These are phyloP conservation scores for Musa itinerans DNA, from an alignment of 176 grass and related monocot species.

Conservation along the genomic window DNA sequence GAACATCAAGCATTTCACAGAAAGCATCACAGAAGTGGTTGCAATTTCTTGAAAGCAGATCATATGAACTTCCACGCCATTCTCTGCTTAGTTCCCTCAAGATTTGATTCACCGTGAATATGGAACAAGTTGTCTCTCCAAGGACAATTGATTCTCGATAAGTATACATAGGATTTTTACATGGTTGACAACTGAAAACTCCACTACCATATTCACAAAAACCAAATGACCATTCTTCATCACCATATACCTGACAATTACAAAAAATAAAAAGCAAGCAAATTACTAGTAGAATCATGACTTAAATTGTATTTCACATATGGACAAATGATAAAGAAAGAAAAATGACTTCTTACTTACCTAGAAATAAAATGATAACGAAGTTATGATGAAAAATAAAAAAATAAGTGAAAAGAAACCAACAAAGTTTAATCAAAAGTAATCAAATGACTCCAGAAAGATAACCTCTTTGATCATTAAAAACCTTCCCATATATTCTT, in stretches of 20 bases:
- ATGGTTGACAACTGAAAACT: slow-evolving; percentile 44
- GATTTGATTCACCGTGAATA: slow-evolving; percentile 40
- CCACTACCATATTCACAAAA: slow-evolving; percentile 46
- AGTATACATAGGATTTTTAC: slow-evolving; percentile 49
- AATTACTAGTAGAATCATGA: neutral
- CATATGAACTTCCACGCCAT: slow-evolving; percentile 49
- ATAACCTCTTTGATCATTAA: no score
- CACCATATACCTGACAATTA: slow-evolving; percentile 35
- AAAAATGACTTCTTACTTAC: neutral
- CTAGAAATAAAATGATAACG: neutral
- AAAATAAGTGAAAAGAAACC: no score
- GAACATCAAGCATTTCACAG: slow-evolving; percentile 40
- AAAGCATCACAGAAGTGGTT: slow-evolving; percentile 56
- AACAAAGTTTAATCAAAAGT: no score
- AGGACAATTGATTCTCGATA: slow-evolving; percentile 45
- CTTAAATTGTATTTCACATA: neutral
- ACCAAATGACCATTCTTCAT: slow-evolving; percentile 59
- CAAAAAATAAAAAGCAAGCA: neutral
- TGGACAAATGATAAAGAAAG: no score
- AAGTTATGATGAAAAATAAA: neutral
- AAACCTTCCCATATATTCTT: no score
- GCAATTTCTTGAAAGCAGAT: slow-evolving; percentile 52
- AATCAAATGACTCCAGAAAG: no score
- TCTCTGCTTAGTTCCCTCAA: slow-evolving; percentile 34
- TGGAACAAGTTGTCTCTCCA: slow-evolving; percentile 41